These are phyloP conservation scores for Corymbia citriodora DNA, from an alignment of 441 rosid genomes.

Conservation along the genomic window DNA sequence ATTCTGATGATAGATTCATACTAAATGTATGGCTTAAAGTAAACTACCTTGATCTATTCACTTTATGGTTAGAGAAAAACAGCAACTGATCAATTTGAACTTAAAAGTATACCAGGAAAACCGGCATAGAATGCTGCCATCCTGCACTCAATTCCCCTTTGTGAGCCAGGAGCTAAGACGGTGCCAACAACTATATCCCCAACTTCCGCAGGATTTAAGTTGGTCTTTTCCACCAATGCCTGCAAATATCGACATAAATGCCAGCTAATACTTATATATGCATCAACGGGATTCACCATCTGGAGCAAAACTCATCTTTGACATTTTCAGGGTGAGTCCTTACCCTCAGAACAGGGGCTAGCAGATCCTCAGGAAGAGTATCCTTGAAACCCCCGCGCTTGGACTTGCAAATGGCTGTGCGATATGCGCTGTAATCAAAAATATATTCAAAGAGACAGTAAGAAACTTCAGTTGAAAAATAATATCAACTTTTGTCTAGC, in stretches of 20 bases:
- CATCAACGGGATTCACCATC: not conserved
- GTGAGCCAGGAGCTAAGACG: constrained; percentile 90
- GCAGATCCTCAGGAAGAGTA: constrained; percentile 89
- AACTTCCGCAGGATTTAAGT: constrained; percentile 76
- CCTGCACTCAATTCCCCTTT: constrained; percentile 90
- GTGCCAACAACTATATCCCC: constrained; percentile 98
- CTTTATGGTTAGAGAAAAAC: not conserved
- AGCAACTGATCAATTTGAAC: not conserved
- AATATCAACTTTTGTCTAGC: not conserved
- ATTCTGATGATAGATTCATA: not conserved
- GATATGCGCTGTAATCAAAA: constrained; percentile 51
- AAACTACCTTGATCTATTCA: not conserved
- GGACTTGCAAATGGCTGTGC: constrained; percentile 86
- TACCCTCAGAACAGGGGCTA: constrained; percentile 88
- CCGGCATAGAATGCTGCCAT: constrained; percentile 99
- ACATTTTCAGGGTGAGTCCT: not conserved
- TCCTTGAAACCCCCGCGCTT: constrained; percentile 96
- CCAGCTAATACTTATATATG: not conserved
- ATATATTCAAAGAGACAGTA: not conserved
- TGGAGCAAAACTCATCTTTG: not conserved
- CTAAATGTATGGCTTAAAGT: not conserved
- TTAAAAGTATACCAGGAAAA: constrained; percentile 61
- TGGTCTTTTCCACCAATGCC: constrained; percentile 87
- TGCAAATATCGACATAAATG: constrained; percentile 10
- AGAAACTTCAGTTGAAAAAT: not conserved